Evolutionary conservation across 441 rosid species (phyloP), one percentile per base, ranked within the genome.

Genomic region (Euphorbia celastroides): DNA sequence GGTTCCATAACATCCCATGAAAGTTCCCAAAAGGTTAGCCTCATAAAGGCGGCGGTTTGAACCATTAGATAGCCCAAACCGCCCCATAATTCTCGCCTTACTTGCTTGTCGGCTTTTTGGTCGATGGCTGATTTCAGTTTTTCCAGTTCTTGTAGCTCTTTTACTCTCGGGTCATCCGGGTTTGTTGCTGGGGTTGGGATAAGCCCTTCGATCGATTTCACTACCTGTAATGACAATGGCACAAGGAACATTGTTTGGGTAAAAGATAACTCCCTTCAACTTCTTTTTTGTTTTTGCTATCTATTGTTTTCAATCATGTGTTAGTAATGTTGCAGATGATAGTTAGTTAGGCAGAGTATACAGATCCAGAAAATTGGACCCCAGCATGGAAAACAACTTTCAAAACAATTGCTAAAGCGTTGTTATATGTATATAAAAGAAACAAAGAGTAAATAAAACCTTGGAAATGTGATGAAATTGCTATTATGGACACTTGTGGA

Each of bases 1-100:
- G 99, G 99, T 56, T 94, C 99, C 99, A 94, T 94, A 12, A 94
- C 96, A 19, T 94, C 99, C 99, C 99, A 94, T 0, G 96, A 78
- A 19, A 91, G 91, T 72, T 91, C 99, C 97, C 99, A 91, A 61
- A 94, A 94, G 0, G 99, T 94, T 5, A 94, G 83, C 85, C 99
- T 83, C 97, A 91, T 88, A 89, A 91, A 91, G 26, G 79, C 96
- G 0, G 83, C 87, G 2, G 99, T 94, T 78, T 94, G 99, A 56
- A 80, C 70, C 19, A 88, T 81, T 36, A 91, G 64, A 79, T 74
- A 89, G 36, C 83, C 90, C 0, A 94, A 83, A 8, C 99, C 99
- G 3, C 78, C 54, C 93, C 93, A 89, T 5, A 94, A 88, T 65
- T 94, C 99, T 34, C 77, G 72, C 2, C 87, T 82, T 26, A 86